Evolutionary conservation across 2,329 filamentous ascomycete genomes (phyloP).

Genomic region (Coleophoma eucalyptorum): DNA sequence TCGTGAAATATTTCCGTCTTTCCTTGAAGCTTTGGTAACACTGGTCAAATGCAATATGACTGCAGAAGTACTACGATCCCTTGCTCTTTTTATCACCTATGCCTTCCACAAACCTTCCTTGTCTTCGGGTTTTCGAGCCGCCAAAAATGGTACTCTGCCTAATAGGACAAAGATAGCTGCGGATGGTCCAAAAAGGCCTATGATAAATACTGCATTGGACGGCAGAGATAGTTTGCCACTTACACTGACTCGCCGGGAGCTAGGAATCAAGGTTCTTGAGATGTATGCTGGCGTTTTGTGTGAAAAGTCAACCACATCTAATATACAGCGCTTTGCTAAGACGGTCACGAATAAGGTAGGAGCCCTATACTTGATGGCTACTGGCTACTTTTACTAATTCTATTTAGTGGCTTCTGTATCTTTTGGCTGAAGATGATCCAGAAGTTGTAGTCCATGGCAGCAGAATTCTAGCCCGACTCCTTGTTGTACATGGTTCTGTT

Average conservation of each 20-base stretch:
- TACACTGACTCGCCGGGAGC: constrained; percentile 59
- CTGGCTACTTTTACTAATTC: constrained; percentile 24
- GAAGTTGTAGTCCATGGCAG: constrained; percentile 77
- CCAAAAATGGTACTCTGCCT: constrained; percentile 41
- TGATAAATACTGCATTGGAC: constrained; percentile 20
- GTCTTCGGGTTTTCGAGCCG: constrained; percentile 46
- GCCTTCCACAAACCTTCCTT: constrained; percentile 62
- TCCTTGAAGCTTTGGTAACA: constrained; percentile 74
- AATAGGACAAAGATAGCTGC: constrained; percentile 28
- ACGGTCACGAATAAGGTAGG: constrained; percentile 91
- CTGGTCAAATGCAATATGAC: constrained; percentile 79
- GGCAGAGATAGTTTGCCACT: constrained; percentile 29
- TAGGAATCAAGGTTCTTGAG: constrained; percentile 71
- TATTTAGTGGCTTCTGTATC: constrained; percentile 79
- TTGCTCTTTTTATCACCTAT: constrained; percentile 92
- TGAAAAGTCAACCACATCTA: constrained; percentile 60
- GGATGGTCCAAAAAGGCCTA: constrained; percentile 22
- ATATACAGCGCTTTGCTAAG: constrained; percentile 83
- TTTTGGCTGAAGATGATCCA: constrained; percentile 81
- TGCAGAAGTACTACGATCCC: constrained; percentile 77
- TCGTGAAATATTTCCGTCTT: constrained; percentile 67
- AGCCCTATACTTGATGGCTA: constrained; percentile 9
- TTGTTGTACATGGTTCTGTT: constrained; percentile 75
- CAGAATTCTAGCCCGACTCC: constrained; percentile 77
- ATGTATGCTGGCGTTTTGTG: constrained; percentile 79